phyloP scores from a whole-genome alignment of 106 monocot genomes.

The Dendrobium catenatum region DNA sequence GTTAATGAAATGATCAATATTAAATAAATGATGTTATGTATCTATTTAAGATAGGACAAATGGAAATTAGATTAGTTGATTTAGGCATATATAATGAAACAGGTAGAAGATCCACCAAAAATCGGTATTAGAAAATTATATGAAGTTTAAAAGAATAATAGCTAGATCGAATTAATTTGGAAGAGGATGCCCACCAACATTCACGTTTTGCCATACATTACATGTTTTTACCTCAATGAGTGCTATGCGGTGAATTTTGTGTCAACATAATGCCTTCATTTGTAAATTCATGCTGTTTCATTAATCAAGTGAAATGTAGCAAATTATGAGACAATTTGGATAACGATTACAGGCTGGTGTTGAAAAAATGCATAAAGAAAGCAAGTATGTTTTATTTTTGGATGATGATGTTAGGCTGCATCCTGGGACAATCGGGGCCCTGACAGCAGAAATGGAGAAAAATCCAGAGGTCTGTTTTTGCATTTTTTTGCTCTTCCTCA shows the following conservation, averaged over 20 bases:
- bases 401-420: slow-evolving; percentile 99
- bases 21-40: background rate
- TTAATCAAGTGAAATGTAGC: background rate
- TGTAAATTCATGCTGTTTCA: background rate
- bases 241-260: background rate
- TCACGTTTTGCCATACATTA: background rate
- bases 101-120: background rate
- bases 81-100: background rate
- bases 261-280: background rate
- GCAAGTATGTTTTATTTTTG: slow-evolving; percentile 96
- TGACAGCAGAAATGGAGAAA: slow-evolving; percentile 91
- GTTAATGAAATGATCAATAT: background rate
- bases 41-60: background rate
- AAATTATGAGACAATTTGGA: background rate
- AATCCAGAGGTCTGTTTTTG: slow-evolving; percentile 62
- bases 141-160: background rate
- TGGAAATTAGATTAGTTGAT: background rate
- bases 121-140: background rate
- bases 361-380: slow-evolving; percentile 92
- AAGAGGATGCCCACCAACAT: background rate
- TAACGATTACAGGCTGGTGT: slow-evolving; percentile 58
- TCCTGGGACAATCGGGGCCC: slow-evolving; percentile 92
- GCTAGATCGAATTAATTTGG: background rate
- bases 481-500: background rate
- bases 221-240: background rate